These are phyloP conservation scores for Diplodia seriata DNA, from an alignment of 2,329 filamentous ascomycete species.

Conservation along the genomic window DNA sequence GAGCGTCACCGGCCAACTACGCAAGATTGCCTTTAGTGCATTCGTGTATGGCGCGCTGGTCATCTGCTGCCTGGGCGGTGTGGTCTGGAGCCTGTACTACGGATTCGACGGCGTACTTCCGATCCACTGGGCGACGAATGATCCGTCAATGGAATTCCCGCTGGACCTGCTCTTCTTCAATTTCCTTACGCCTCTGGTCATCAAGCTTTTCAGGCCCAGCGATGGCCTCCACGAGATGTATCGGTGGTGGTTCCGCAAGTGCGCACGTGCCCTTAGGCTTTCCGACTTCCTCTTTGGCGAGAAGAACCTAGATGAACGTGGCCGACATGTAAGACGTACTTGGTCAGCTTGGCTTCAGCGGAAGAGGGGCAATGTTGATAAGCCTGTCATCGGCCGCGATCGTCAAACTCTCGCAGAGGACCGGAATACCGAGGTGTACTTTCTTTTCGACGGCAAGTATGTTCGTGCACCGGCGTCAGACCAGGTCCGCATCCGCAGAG, in stretches of 20 bases:
- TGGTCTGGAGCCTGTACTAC: constrained; percentile 87
- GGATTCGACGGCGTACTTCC: constrained; percentile 76
- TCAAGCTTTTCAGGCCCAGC: constrained; percentile 84
- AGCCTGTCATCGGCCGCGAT: constrained; percentile 46
- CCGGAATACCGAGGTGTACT: constrained; percentile 52
- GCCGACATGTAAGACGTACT: constrained; percentile 65
- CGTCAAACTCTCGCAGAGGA: constrained; percentile 47
- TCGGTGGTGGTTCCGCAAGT: constrained; percentile 93
- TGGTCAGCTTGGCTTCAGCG: constrained; percentile 65
- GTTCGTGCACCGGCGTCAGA: constrained; percentile 94
- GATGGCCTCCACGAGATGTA: constrained; percentile 86
- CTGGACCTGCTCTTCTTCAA: constrained; percentile 96
- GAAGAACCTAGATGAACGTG: constrained; percentile 81
- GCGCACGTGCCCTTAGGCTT: constrained; percentile 78
- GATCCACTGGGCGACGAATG: constrained; percentile 90
- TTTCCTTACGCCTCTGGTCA: constrained; percentile 87
- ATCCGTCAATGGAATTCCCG: constrained; percentile 92
- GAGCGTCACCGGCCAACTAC: constrained; percentile 87
- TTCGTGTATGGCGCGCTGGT: constrained; percentile 94
- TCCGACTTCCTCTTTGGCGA: constrained; percentile 95
- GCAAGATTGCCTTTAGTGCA: constrained; percentile 95
- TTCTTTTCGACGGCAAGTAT: constrained; percentile 77
- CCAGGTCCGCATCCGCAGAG: constrained; percentile 91
- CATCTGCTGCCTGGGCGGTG: constrained; percentile 89
- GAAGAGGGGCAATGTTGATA: constrained; percentile 47